Conservation (phyloP, 1,284 basidiomycete genomes). For the Limonomyces culmigenus region DNA sequence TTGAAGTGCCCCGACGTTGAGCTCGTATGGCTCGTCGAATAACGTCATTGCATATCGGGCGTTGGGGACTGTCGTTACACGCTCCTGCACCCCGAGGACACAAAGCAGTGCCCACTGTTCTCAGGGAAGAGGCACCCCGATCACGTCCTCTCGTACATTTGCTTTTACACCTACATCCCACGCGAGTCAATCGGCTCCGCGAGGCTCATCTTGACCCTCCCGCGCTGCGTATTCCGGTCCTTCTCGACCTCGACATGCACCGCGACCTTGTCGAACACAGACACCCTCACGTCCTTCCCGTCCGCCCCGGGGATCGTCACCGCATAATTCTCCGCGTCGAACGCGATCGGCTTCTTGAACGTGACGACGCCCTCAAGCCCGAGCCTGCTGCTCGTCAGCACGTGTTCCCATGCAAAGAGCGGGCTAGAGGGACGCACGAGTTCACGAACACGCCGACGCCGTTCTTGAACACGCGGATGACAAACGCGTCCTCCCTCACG, state of each 20-base stretch:
- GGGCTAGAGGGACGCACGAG: constrained; percentile 37
- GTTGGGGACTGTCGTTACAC: no score
- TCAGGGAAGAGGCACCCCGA: no score
- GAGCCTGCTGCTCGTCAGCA: constrained; percentile 35
- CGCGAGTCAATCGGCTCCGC: constrained; percentile 53
- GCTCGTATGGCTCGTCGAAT: no score
- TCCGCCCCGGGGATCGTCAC: constrained; percentile 48
- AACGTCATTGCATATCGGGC: no score
- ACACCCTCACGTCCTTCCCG: constrained; percentile 37
- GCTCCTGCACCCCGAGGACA: no score
- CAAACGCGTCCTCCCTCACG: constrained; percentile 80
- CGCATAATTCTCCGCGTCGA: constrained; percentile 84
- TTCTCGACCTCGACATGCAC: constrained; percentile 89
- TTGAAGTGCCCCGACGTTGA: no score
- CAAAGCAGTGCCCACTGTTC: no score
- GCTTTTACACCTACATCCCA: constrained; percentile 18
- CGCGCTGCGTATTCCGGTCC: constrained; percentile 88
- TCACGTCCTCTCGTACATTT: no score
- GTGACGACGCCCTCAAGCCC: constrained; percentile 90
- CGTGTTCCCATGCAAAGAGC: not conserved
- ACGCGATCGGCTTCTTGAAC: constrained; percentile 79
- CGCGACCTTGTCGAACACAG: constrained; percentile 85
- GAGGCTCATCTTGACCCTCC: constrained; percentile 81
- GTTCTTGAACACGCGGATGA: constrained; percentile 90
- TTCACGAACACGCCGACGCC: constrained; percentile 93